These are phyloP conservation scores for Lindgomyces ingoldianus DNA, from an alignment of 495 filamentous ascomycete genomes.

Conservation along the genomic window DNA sequence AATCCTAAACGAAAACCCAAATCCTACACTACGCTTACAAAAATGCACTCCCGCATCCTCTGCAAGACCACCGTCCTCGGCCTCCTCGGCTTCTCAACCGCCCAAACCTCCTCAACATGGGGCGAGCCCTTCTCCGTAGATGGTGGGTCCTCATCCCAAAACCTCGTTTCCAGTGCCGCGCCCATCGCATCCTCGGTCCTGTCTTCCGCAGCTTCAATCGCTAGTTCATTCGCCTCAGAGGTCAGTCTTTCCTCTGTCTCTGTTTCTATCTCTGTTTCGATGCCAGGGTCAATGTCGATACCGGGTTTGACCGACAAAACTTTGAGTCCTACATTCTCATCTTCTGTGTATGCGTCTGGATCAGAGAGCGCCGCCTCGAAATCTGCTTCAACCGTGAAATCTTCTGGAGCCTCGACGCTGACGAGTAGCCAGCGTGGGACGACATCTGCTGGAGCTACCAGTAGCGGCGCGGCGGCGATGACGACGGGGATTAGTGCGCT, in stretches of 20 bases:
- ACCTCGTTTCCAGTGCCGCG: background rate
- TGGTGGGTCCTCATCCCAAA: background rate
- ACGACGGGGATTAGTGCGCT: background rate
- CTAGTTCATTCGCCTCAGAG: background rate
- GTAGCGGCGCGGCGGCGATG: background rate
- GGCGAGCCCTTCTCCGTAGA: slow-evolving; percentile 2
- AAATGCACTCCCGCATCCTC: background rate
- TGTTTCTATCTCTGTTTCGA: background rate
- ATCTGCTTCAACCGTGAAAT: background rate
- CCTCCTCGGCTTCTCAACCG: slow-evolving; percentile 4
- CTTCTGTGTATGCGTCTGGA: background rate
- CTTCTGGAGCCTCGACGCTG: background rate
- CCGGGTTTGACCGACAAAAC: too few relatives aligned
- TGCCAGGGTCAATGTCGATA: background rate
- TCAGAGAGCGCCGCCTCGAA: background rate
- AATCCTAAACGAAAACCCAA: too few relatives aligned
- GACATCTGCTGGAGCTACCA: background rate
- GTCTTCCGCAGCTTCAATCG: background rate
- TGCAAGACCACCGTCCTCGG: slow-evolving; percentile 3
- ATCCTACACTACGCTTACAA: background rate
- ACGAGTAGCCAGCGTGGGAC: background rate
- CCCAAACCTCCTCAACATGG: background rate
- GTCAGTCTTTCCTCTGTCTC: background rate
- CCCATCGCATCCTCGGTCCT: background rate
- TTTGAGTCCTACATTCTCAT: background rate